Evolutionary conservation across 495 filamentous ascomycete species (phyloP).

Genomic region (Talaromyces stipitatus): DNA sequence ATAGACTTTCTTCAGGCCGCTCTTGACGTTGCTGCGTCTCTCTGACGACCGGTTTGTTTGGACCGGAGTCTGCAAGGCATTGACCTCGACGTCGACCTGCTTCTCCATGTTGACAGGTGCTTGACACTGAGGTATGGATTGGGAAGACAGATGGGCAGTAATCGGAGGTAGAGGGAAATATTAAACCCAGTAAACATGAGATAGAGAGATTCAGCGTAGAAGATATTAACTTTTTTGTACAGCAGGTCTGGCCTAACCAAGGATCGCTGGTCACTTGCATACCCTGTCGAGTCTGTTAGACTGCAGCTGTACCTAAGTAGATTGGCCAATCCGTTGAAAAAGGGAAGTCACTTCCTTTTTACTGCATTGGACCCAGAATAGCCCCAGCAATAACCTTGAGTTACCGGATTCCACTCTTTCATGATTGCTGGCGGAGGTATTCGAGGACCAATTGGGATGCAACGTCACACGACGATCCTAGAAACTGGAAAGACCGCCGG

Average conservation of each 20-base stretch:
- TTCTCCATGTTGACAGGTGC: slow-evolving; percentile 1
- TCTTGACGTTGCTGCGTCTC: neutral
- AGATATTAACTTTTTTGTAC: neutral
- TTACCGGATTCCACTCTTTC: neutral
- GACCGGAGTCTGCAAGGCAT: neutral
- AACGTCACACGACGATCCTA: neutral
- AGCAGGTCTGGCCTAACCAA: neutral
- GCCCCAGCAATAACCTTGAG: neutral
- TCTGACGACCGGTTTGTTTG: neutral
- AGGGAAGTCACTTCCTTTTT: too few species aligned
- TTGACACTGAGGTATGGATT: neutral
- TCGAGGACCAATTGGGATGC: neutral
- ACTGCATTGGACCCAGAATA: neutral
- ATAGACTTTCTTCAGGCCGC: slow-evolving; percentile 6
- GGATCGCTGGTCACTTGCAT: neutral
- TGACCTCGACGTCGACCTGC: neutral
- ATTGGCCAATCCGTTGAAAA: too few species aligned
- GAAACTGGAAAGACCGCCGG: neutral
- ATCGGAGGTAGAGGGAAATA: neutral
- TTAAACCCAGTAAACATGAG: neutral
- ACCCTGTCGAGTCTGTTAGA: neutral
- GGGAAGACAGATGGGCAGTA: neutral
- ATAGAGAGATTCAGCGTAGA: neutral
- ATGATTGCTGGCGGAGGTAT: neutral
- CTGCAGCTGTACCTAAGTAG: neutral